Evolutionary conservation across 2,329 filamentous ascomycete genomes (phyloP), one percentile per base, ranked within the genome.

Genomic region (Diaporthe vaccinii): DNA sequence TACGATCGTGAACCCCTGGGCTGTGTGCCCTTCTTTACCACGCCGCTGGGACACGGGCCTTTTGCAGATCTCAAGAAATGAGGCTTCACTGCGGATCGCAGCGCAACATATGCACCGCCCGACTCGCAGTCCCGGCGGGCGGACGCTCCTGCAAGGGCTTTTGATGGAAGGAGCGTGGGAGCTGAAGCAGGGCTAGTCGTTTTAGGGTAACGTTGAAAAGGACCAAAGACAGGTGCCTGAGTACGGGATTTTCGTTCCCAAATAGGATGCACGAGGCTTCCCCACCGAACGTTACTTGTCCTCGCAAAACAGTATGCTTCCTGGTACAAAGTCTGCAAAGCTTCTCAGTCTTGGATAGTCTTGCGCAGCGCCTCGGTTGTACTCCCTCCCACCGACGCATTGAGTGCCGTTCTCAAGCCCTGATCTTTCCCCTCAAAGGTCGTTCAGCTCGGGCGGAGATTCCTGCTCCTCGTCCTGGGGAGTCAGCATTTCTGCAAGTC

Each of bases 21-120:
- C n/a, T 55, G 65, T 41, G 41, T 22, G 34, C 65, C 49, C 31
- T 22, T 69, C n/a, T 22, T 55, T 69, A 69, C 46, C 65, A 69
- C 4, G n/a, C 49, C 14, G 65, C n/a, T 69, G 65, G 65, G 39
- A 55, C 46, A 69, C 34, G 49, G 46, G 22, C 31, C 65, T 4
- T 25, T 53, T 53, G 65, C 25, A 53, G 65, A 41, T 28, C 34
- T 69, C 49, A 6, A 22, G 36, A 69, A 69, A 41, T 55, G 49
- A 55, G 65, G 65, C 49, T 55, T 55, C 65, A 22, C 6, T 41
- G 65, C 49, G 34, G 34, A 69, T 36, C 65, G n/a, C 49, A 55
- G 31, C 31, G 39, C 62, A 39, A 5, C 31, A 68, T 68, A 53
- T 36, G 44, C 62, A 68, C 15, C 22, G 46, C 6, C 62, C 46